phyloP scores from a whole-genome alignment of 2,329 filamentous ascomycete species.

The Cytospora chrysosperma region DNA sequence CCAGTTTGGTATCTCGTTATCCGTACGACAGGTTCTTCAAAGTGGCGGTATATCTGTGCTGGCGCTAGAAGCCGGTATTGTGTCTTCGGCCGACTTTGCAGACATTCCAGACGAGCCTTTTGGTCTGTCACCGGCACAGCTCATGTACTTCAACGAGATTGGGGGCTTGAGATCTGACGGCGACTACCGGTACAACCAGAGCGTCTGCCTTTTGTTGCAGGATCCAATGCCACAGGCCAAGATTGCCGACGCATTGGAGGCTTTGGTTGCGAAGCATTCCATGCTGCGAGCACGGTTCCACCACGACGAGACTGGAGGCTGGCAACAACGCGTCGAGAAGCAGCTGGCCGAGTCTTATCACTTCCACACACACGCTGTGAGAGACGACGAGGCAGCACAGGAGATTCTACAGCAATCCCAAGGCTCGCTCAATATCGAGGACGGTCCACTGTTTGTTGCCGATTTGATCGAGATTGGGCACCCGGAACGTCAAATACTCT shows the following conservation, averaged over 20 bases:
- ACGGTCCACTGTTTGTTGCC: constrained; percentile 29
- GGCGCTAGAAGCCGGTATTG: background rate
- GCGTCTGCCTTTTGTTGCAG: constrained; percentile 39
- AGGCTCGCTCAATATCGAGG: constrained; percentile 20
- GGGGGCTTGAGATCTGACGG: too few relatives aligned
- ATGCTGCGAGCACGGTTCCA: constrained; percentile 38
- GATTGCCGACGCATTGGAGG: constrained; percentile 24
- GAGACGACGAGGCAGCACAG: constrained; percentile 18
- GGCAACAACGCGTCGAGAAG: constrained; percentile 28
- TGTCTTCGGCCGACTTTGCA: too few relatives aligned
- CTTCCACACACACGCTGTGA: constrained; percentile 18
- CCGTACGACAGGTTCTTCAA: constrained; percentile 44
- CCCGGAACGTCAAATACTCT: constrained; percentile 24
- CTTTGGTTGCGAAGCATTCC: constrained; percentile 31
- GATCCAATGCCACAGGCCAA: constrained; percentile 31
- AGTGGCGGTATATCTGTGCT: constrained; percentile 27
- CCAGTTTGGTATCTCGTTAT: constrained; percentile 37
- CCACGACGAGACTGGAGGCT: constrained; percentile 24
- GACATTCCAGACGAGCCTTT: constrained; percentile 34
- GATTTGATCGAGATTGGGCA: constrained; percentile 26
- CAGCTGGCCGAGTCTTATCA: constrained; percentile 23
- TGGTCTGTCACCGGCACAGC: constrained; percentile 44
- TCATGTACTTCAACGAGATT: constrained; percentile 44
- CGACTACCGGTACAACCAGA: constrained; percentile 43
- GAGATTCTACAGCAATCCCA: constrained; percentile 24